These are phyloP conservation scores for Ophiostoma fasciatum DNA, from an alignment of 2,329 filamentous ascomycete species.

Conservation along the genomic window DNA sequence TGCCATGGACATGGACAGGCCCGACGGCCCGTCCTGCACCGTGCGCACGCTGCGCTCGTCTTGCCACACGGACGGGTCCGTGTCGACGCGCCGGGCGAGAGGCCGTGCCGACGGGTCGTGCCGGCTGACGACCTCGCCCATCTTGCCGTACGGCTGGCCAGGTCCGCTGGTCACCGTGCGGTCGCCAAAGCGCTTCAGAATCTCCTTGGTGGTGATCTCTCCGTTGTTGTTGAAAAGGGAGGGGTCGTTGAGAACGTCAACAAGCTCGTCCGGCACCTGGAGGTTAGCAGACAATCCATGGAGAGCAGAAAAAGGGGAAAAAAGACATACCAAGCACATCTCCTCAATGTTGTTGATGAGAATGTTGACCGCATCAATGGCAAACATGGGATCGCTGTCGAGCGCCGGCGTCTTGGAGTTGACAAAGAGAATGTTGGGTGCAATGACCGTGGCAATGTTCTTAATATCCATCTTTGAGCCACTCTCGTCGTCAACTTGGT, in stretches of 20 bases:
- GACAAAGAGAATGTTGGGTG: slow-evolving; percentile 82
- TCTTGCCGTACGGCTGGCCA: slow-evolving; percentile 44
- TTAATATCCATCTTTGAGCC: slow-evolving; percentile 99
- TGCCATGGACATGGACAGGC: too few relatives aligned
- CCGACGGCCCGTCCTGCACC: slow-evolving; percentile 45
- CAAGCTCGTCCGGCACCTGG: slow-evolving; percentile 85
- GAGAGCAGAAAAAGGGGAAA: neutral
- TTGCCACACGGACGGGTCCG: slow-evolving; percentile 72
- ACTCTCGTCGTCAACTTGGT: slow-evolving; percentile 89
- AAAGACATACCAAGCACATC: slow-evolving; percentile 84
- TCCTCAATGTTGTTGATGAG: slow-evolving; percentile 88
- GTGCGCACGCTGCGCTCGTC: slow-evolving; percentile 75
- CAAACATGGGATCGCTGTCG: slow-evolving; percentile 79
- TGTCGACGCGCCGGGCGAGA: slow-evolving; percentile 56
- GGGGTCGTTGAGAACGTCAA: slow-evolving; percentile 72
- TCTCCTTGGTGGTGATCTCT: slow-evolving; percentile 93
- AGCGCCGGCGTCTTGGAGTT: slow-evolving; percentile 48
- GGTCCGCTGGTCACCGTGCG: slow-evolving; percentile 34
- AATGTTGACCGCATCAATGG: slow-evolving; percentile 83
- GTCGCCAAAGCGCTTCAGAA: slow-evolving; percentile 83
- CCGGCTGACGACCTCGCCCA: slow-evolving; percentile 40
- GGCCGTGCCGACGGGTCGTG: slow-evolving; percentile 42
- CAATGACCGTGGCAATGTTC: slow-evolving; percentile 93
- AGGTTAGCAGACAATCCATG: slow-evolving; percentile 10
- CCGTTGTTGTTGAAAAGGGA: slow-evolving; percentile 65